A percentile compares a stretch with the other conserved stretches of the same genome.
Evolutionary conservation across 2,329 filamentous ascomycete genomes (phyloP).

Genomic region (Phoma sp.): DNA sequence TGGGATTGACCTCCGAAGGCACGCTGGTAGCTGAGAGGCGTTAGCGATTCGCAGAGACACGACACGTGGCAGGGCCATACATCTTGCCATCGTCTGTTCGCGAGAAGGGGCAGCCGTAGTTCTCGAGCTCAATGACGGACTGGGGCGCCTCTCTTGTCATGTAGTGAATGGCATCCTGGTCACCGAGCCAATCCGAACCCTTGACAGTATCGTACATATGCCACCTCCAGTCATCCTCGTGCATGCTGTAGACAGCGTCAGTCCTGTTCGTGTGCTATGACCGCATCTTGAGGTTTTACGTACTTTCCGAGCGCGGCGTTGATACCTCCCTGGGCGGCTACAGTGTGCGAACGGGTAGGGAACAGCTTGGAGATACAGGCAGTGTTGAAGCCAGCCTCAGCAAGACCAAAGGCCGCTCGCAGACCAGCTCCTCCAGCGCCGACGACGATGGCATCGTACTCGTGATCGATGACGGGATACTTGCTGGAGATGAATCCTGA

Average conservation of each 20-base stretch:
- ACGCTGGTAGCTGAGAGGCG: slow-evolving; percentile 78
- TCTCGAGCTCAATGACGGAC: slow-evolving; percentile 92
- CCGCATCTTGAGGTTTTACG: slow-evolving; percentile 22
- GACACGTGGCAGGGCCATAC: slow-evolving; percentile 51
- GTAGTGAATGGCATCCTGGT: slow-evolving; percentile 98
- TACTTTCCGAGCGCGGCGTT: slow-evolving; percentile 84
- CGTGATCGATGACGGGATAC: slow-evolving; percentile 97
- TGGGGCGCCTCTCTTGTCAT: slow-evolving; percentile 95
- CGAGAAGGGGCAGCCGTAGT: slow-evolving; percentile 96
- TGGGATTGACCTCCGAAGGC: slow-evolving; percentile 98
- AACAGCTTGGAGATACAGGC: slow-evolving; percentile 87
- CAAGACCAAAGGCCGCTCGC: slow-evolving; percentile 82
- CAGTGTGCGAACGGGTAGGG: slow-evolving; percentile 83
- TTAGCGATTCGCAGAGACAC: slow-evolving; percentile 9
- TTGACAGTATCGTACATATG: slow-evolving; percentile 99
- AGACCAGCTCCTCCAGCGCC: slow-evolving; percentile 83
- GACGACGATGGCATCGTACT: slow-evolving; percentile 97
- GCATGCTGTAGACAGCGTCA: slow-evolving; percentile 66
- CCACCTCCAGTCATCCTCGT: slow-evolving; percentile 98
- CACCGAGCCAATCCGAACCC: slow-evolving; percentile 95
- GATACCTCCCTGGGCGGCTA: slow-evolving; percentile 79
- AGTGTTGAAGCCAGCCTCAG: slow-evolving; percentile 88
- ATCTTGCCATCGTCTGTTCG: slow-evolving; percentile 97
- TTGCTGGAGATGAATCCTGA: slow-evolving; percentile 85
- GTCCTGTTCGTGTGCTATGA: not conserved